These are phyloP conservation scores for Poa annua DNA, from an alignment of 176 grass and related monocot species.

Conservation along the genomic window DNA sequence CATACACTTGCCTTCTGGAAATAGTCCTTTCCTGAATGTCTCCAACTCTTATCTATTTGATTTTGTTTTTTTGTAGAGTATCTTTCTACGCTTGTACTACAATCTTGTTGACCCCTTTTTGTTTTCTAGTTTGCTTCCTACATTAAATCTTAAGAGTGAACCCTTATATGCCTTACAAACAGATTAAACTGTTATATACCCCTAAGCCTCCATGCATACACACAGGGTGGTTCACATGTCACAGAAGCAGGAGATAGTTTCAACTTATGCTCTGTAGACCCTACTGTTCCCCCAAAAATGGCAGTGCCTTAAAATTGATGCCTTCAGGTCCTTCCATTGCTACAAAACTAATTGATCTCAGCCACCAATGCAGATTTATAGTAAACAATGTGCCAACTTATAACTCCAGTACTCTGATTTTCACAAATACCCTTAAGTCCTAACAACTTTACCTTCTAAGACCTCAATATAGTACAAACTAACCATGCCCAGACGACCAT, in stretches of 20 bases:
- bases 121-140: background rate
- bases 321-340: background rate
- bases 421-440: background rate
- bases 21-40: no score
- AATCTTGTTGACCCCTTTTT: background rate
- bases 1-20: no score
- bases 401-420: constrained; percentile 11
- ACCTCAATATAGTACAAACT: background rate
- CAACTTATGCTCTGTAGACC: background rate
- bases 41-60: background rate
- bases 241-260: background rate
- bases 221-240: no score
- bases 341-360: background rate
- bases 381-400: constrained; percentile 3
- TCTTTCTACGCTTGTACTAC: constrained; percentile 3
- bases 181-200: background rate
- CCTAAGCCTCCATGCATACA: background rate
- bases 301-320: constrained; percentile 20
- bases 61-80: background rate
- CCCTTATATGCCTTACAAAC: background rate
- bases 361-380: constrained; percentile 4
- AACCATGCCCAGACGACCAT: background rate
- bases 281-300: constrained; percentile 2
- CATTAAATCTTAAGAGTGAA: background rate
- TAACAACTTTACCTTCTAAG: background rate